phyloP scores from a whole-genome alignment of 257 asterid species.

The Fraxinus pennsylvanica region DNA sequence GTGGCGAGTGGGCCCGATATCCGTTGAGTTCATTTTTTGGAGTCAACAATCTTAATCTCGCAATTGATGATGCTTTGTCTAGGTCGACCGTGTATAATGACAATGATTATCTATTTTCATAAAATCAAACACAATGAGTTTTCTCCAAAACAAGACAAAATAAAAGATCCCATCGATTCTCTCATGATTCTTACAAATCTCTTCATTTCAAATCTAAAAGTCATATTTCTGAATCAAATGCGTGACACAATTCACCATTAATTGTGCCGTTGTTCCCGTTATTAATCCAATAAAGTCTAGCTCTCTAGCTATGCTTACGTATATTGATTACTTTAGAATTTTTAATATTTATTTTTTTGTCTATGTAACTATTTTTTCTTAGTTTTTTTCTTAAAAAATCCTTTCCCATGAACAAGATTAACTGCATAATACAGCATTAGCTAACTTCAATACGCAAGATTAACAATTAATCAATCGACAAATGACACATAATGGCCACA shows the following conservation, averaged over 20 bases:
- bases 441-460: constrained; percentile 18
- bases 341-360: background rate
- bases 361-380: constrained; percentile 1
- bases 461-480: constrained; percentile 19
- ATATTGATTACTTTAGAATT: background rate
- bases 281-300: background rate
- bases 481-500: constrained; percentile 29
- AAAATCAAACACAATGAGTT: background rate
- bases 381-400: constrained; percentile 17
- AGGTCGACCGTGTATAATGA: no score
- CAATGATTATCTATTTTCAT: no score
- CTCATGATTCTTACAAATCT: background rate
- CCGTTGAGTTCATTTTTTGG: no score
- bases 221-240: background rate
- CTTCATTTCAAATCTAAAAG: background rate
- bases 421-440: constrained; percentile 8
- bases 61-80: no score
- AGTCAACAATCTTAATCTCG: no score
- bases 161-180: background rate
- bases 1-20: no score
- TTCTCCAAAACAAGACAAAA: background rate
- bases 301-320: background rate
- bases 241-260: background rate
- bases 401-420: constrained; percentile 5
- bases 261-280: background rate